A percentile compares a stretch with the other conserved stretches of the same genome.
Evolutionary conservation across 1,139 yeast species (phyloP).

Genomic region (Scheffersomyces lignicola): DNA sequence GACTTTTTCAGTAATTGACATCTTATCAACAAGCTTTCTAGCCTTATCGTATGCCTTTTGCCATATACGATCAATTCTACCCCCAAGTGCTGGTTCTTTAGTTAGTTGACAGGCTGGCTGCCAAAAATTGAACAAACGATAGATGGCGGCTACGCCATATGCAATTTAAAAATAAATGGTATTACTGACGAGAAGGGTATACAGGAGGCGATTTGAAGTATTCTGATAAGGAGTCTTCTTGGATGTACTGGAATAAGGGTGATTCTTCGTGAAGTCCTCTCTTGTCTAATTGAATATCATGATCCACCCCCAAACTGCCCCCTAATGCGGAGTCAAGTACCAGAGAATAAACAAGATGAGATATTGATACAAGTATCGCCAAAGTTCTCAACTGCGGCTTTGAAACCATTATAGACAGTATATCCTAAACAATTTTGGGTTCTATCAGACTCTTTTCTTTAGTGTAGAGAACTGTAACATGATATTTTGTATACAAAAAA

Average conservation of each 20-base stretch:
- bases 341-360: too few species aligned
- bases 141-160: neutral
- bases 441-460: too few species aligned
- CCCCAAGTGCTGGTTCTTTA: constrained; percentile 33
- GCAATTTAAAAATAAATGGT: neutral
- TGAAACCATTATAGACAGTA: too few species aligned
- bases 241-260: constrained; percentile 26
- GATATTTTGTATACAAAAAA: too few species aligned
- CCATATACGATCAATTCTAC: constrained; percentile 51
- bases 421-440: too few species aligned
- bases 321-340: too few species aligned
- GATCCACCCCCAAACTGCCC: constrained; percentile 5
- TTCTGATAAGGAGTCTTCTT: constrained; percentile 27
- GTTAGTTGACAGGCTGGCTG: neutral
- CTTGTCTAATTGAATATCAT: constrained; percentile 17
- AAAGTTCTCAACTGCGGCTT: too few species aligned
- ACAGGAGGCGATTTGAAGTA: constrained; percentile 29
- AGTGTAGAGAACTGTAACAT: too few species aligned
- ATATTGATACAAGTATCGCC: too few species aligned
- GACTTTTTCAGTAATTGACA: constrained; percentile 60
- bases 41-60: constrained; percentile 58
- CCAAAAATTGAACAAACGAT: neutral
- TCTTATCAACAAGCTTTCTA: constrained; percentile 48
- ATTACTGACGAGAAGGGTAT: constrained; percentile 39
- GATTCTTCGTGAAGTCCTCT: constrained; percentile 38